These are phyloP conservation scores for Sporobolomyces pararoseus DNA, from an alignment of 768 basidiomycete genomes.

Conservation along the genomic window DNA sequence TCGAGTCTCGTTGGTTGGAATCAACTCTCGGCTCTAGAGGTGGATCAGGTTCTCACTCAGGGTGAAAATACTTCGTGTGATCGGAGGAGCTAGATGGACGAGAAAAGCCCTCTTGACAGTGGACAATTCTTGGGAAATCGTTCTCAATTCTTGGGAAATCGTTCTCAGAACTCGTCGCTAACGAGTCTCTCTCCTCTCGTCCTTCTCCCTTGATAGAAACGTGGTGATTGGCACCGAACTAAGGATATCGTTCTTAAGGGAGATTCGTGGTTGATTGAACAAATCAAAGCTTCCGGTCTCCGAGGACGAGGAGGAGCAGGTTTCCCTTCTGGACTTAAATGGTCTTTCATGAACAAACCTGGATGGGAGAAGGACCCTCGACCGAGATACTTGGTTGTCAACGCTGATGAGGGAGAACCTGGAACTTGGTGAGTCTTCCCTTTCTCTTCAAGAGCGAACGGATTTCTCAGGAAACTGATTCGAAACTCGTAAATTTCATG, in stretches of 20 bases:
- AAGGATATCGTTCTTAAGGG: slow-evolving; percentile 95
- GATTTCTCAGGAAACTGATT: neutral
- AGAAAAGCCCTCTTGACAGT: no score
- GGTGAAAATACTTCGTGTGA: no score
- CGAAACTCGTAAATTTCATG: neutral
- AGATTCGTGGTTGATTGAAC: slow-evolving; percentile 94
- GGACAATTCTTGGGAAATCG: no score
- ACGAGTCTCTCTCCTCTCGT: neutral
- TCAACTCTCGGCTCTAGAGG: no score
- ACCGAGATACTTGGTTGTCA: slow-evolving; percentile 93
- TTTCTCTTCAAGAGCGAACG: neutral
- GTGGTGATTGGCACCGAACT: slow-evolving; percentile 97
- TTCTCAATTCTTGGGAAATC: no score
- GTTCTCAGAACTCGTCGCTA: neutral
- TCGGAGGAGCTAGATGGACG: no score
- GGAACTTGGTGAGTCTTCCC: slow-evolving; percentile 64
- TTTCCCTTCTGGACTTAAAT: slow-evolving; percentile 93
- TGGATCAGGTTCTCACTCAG: no score
- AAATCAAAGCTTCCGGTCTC: slow-evolving; percentile 90
- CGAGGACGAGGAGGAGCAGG: slow-evolving; percentile 95
- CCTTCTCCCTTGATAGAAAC: slow-evolving; percentile 56
- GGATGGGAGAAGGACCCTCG: slow-evolving; percentile 87
- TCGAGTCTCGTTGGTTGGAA: slow-evolving; percentile 5
- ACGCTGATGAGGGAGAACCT: slow-evolving; percentile 97
- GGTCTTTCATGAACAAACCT: slow-evolving; percentile 99